Percentiles rank a stretch among this genome's conserved stretches.
phyloP scores from a whole-genome alignment of 2,329 filamentous ascomycete genomes.

The Periconia macrospinosa region DNA sequence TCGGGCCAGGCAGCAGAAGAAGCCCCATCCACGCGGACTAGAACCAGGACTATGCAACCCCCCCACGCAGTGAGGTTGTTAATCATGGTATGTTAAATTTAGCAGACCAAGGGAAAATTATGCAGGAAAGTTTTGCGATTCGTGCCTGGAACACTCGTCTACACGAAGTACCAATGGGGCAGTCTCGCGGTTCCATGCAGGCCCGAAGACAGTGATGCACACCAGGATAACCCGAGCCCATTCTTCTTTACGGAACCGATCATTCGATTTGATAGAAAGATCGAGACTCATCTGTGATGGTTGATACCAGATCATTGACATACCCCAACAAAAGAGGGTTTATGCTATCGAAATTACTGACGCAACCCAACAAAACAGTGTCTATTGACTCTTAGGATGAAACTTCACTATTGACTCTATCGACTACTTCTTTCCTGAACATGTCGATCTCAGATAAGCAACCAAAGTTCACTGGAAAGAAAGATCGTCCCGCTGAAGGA shows the following conservation, averaged over 20 bases:
- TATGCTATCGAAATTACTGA: not conserved
- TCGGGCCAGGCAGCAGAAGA: not conserved
- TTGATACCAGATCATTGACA: not conserved
- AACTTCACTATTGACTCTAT: not conserved
- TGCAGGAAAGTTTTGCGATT: slow-evolving; percentile 3
- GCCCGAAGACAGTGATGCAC: slow-evolving; percentile 1
- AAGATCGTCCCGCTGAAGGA: not conserved
- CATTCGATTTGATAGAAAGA: not conserved
- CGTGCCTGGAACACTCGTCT: not conserved
- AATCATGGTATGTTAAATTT: slow-evolving; percentile 2
- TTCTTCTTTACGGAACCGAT: not conserved
- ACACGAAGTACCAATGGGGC: not conserved
- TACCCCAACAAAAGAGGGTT: not conserved
- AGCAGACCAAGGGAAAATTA: slow-evolving; percentile 2
- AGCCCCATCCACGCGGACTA: not conserved
- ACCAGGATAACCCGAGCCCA: not conserved
- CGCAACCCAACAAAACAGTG: not conserved
- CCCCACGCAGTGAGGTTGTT: not conserved
- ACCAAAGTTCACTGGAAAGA: not conserved
- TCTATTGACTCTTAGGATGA: not conserved
- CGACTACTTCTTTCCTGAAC: not conserved
- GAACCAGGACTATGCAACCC: not conserved
- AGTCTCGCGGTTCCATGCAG: slow-evolving; percentile 1
- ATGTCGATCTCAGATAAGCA: not conserved
- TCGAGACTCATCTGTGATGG: not conserved